Base-by-base conservation (phyloP, 768 basidiomycete genomes). In the Cyathus striatus region DNA sequence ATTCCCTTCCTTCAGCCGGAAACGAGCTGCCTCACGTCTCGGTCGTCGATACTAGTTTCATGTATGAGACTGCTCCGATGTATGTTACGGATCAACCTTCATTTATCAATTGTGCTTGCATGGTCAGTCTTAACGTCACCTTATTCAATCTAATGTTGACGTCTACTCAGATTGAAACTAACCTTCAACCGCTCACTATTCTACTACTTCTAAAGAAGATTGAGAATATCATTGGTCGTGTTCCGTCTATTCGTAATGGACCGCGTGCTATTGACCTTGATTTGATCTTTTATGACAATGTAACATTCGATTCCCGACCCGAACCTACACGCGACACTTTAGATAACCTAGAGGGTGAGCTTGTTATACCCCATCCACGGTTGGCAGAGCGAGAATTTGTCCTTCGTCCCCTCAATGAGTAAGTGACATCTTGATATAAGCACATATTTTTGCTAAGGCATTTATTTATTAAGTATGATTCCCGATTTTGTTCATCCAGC, bases 1-100 rank as follows among this genome's bases (percentile, higher is more conserved):
- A n/a, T n/a, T 45, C 49, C 6, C 32, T 46, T 12, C 50, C 48
- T 4, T 45, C 51, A 17, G 40, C 45, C 7, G 45, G 41, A 30
- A 40, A 49, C 41, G 45, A 40, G 27, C 41, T 35, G 14, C 1
- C 39, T 7, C 51, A 51, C 21, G 59, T 73, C 2, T 55, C 54
- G 13, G 69, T 95, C 22, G 61, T 82, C 17, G 74, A 89, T 52
- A 93, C 90, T 1, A 92, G 90, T 56, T 89, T 92, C 63, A 58
- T 97, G 67, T 98, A 97, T 58, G 87, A 97, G 63, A 93, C 87
- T 16, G 73, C 83, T 9, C 90, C 96, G 0, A 98, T 99, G 96
- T 98, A 99, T 58, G 86, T 95, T 33, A 78, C 78, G 9, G 85
- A 96, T 44, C 96, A 99, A 59, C 86, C 84, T 10, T 66, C 71